These are phyloP conservation scores for Eimeria acervulina DNA, from an alignment of 169 alveolate genomes.

Conservation along the genomic window DNA sequence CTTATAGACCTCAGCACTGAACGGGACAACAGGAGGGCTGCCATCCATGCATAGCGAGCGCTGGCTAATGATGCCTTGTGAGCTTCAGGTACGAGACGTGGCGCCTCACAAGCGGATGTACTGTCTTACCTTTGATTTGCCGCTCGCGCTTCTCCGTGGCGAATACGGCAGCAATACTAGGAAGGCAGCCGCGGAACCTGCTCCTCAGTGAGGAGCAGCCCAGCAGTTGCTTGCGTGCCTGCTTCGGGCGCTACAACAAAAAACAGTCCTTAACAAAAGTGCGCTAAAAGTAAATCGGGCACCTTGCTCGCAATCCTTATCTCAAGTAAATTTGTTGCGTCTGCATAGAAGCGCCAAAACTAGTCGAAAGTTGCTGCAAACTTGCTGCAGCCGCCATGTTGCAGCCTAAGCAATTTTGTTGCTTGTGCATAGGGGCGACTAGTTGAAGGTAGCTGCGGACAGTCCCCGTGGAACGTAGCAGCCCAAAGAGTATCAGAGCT, in stretches of 20 bases:
- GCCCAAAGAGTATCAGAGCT: not conserved
- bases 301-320: not conserved
- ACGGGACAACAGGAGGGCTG: not conserved
- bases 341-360: not conserved
- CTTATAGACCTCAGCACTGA: not conserved
- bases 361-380: not conserved
- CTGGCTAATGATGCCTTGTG: not conserved
- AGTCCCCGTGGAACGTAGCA: not conserved
- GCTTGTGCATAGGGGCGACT: not conserved
- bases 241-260: not conserved
- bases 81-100: slow-evolving; percentile 82
- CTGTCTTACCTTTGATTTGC: slow-evolving; percentile 77
- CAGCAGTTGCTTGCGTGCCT: not conserved
- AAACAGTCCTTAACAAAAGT: not conserved
- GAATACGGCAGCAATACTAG: not conserved
- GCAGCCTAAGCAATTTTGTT: no score
- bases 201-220: not conserved
- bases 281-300: no score
- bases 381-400: no score
- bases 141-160: slow-evolving; percentile 34
- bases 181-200: not conserved
- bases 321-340: not conserved
- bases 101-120: slow-evolving; percentile 85
- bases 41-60: not conserved
- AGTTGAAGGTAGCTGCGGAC: not conserved